Base-by-base conservation (phyloP, 140 eudicot species). In the Erigeron philadelphicus region DNA sequence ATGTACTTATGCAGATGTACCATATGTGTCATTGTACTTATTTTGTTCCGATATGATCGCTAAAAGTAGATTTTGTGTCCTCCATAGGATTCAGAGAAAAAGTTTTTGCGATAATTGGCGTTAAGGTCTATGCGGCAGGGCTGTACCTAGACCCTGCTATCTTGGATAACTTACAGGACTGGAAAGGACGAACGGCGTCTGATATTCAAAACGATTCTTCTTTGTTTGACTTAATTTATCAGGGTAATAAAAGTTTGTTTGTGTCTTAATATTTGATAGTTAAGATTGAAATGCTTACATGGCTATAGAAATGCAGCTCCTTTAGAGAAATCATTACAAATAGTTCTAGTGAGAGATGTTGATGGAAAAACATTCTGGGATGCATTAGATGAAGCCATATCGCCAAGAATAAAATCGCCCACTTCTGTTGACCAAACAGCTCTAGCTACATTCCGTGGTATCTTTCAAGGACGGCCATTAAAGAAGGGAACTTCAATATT, bases 351-450 rank as follows among this genome's bases (percentile, higher is more conserved):
- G 9, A 84, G 96, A 83, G 96, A 91, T 78, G 80, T 91, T n/a
- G 98, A 86, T 78, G 98, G 98, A 7, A 88, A 91, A 70, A 86
- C 95, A 17, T 91, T 91, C 74, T 91, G 98, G 98, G 92, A 86
- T 75, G 96, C 98, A 45, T 73, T 91, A 52, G 88, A 86, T 15
- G 98, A 91, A 56, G 96, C 98, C 38, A 52, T 91, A 40, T 76
- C 88, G 10, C 95, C 98, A 46, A 68, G 95, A 84, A 77, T 91
- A 50, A 82, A 75, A 73, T 75, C 89, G 6, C 92, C 86, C 11
- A 79, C 79, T 81, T 76, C 86, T 35, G 68, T 52, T 43, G 96
- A 88, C 76, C 61, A 84, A 76, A 72, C 84, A 8, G 96, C 98
- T 48, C 90, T 91, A 21, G 79, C 92, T 15, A 75, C 81, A 48